phyloP scores from a whole-genome alignment of 2,329 filamentous ascomycete genomes.

The Apiospora sp. region DNA sequence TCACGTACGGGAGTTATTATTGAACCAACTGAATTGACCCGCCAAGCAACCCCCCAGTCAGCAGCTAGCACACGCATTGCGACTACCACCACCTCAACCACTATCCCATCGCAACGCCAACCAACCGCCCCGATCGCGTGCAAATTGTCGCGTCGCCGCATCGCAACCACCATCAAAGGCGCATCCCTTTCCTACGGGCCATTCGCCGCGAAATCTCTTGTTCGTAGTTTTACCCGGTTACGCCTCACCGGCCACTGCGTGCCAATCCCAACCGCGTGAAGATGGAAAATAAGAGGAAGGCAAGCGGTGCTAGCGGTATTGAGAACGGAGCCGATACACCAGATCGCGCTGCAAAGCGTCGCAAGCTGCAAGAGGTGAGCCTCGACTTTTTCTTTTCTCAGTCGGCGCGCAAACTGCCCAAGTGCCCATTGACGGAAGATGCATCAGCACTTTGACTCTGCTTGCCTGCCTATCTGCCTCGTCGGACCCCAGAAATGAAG shows the following conservation, averaged over 20 bases:
- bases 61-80: slow-evolving; percentile 9
- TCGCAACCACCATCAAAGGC: slow-evolving; percentile 19
- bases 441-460: background rate
- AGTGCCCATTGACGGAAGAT: background rate
- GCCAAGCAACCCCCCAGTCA: slow-evolving; percentile 14
- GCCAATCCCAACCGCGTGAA: slow-evolving; percentile 32
- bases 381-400: slow-evolving; percentile 15
- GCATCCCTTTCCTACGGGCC: background rate
- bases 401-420: slow-evolving; percentile 3
- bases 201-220: slow-evolving; percentile 24
- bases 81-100: slow-evolving; percentile 32
- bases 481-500: background rate
- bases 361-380: slow-evolving; percentile 60
- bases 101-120: slow-evolving; percentile 22
- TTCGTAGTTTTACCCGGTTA: background rate
- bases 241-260: slow-evolving; percentile 28
- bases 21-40: background rate
- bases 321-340: slow-evolving; percentile 52
- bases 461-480: background rate
- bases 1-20: background rate
- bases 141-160: slow-evolving; percentile 25
- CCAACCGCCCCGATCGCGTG: slow-evolving; percentile 21
- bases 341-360: slow-evolving; percentile 64
- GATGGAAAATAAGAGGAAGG: slow-evolving; percentile 68
- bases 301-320: slow-evolving; percentile 52